Percentiles rank a stretch among this genome's conserved stretches.
Evolutionary conservation across 2,329 filamentous ascomycete genomes (phyloP).

Genomic region (Shiraia sp.): DNA sequence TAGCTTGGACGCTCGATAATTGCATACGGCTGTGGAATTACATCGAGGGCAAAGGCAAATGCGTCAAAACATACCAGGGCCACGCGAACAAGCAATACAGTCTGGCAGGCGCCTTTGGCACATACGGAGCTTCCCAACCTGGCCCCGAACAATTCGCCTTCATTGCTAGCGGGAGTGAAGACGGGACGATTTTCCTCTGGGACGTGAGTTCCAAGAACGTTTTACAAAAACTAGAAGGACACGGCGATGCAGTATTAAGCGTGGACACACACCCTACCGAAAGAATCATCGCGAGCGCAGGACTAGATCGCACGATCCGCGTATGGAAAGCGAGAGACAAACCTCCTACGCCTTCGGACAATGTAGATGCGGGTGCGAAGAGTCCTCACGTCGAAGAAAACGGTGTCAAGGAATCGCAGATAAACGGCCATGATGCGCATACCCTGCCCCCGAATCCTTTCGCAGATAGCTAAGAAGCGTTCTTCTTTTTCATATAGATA

Average conservation of each 20-base stretch:
- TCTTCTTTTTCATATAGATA: no score
- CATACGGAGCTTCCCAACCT: slow-evolving; percentile 52
- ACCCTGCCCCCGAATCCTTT: slow-evolving; percentile 26
- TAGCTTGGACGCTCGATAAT: slow-evolving; percentile 89
- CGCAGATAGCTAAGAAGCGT: slow-evolving; percentile 11
- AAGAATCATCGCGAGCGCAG: slow-evolving; percentile 63
- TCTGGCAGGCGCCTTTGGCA: slow-evolving; percentile 81
- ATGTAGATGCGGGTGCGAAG: neutral
- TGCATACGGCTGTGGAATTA: slow-evolving; percentile 95
- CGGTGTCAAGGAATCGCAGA: slow-evolving; percentile 1
- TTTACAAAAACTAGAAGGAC: slow-evolving; percentile 66
- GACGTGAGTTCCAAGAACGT: slow-evolving; percentile 85
- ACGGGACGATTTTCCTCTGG: slow-evolving; percentile 85
- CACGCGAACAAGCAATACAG: slow-evolving; percentile 84
- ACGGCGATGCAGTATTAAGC: slow-evolving; percentile 62
- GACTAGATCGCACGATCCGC: slow-evolving; percentile 64
- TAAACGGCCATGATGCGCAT: slow-evolving; percentile 24
- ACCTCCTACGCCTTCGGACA: neutral
- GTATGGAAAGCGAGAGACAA: slow-evolving; percentile 53
- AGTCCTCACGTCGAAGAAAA: neutral
- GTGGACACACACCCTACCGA: slow-evolving; percentile 62
- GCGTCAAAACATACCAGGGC: slow-evolving; percentile 96
- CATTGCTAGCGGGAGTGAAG: slow-evolving; percentile 82
- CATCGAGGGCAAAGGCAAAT: slow-evolving; percentile 81
- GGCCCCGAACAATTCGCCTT: slow-evolving; percentile 55